Base-by-base conservation (phyloP, 495 filamentous ascomycete genomes). In the Neurospora sp. region DNA sequence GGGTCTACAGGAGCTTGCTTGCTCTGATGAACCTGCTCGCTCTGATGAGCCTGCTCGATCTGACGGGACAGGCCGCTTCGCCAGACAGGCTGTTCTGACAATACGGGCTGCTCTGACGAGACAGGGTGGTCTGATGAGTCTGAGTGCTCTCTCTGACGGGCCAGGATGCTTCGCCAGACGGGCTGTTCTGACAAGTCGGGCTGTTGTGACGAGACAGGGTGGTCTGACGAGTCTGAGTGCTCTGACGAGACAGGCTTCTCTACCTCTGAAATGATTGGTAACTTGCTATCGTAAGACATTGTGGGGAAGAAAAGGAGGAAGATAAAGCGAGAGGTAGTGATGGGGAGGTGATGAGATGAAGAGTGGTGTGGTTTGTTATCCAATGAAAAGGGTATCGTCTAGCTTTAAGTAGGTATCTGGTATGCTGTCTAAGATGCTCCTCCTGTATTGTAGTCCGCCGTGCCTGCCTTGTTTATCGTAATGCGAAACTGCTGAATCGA, bases 1-100 rank as follows among this genome's bases (percentile, higher is more conserved):
- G 94, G 90, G 75, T 95, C 92, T 39, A 91, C 87, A 10, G 92
- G 91, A 75, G 89, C 90, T n/a, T 44, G 42, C 18, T 44, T 4
- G 42, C 18, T n/a, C 16, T 44, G 42, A n/a, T 9, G 42, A n/a
- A 7, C 42, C 42, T 44, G 42, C 18, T 44, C 8, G 42, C 18
- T 10, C 18, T 44, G 41, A 7, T 42, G 41, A 41, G 14, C 39
- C 41, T 18, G 16, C 4, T 35, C 35, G 35, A 0, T 5, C 35
- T 35, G 35, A 35, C 4, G 35, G 35, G 35, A 35, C 35, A 35
- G 35, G 35, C 0, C 4, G 35, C 35, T 35, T 35, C 35, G 35
- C 35, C 35, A 35, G 35, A 35, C 35, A 35, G 35, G 4, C 35
- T 35, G 35, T 35, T 35, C 35, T 35, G 35, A 35, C 35, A 3